Conservation (phyloP, 2,329 filamentous ascomycete genomes). For the Fusarium sp. region DNA sequence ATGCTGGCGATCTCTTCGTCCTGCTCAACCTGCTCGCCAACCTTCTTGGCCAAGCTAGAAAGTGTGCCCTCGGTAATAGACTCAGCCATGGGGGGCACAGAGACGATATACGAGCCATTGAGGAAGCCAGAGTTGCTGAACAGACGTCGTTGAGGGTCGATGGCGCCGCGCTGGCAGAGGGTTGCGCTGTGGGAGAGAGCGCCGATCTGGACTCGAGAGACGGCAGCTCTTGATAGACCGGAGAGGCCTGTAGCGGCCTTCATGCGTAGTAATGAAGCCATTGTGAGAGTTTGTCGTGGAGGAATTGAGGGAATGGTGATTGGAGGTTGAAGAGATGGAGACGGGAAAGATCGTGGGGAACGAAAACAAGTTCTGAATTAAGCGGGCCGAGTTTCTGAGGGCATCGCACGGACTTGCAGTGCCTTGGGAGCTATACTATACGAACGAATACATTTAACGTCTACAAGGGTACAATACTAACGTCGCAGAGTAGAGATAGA, state of each 20-base stretch:
- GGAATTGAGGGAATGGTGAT: background rate
- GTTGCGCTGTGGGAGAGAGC: slow-evolving; percentile 35
- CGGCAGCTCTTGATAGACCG: slow-evolving; percentile 30
- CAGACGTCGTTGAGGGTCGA: slow-evolving; percentile 40
- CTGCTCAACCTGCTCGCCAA: slow-evolving; percentile 47
- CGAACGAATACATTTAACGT: background rate
- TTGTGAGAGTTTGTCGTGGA: slow-evolving; percentile 14
- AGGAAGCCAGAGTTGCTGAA: slow-evolving; percentile 36
- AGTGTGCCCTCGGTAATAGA: slow-evolving; percentile 50
- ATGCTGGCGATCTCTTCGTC: slow-evolving; percentile 50
- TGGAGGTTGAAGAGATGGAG: background rate
- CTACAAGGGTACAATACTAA: background rate
- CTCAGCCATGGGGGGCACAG: slow-evolving; percentile 49
- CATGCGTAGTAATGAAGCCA: slow-evolving; percentile 42
- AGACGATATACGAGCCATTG: slow-evolving; percentile 43
- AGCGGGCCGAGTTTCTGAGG: slow-evolving; percentile 34
- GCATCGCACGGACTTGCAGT: slow-evolving; percentile 38
- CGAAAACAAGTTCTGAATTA: slow-evolving; percentile 34
- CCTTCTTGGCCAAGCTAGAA: slow-evolving; percentile 43
- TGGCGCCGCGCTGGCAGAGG: slow-evolving; percentile 38
- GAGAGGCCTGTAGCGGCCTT: slow-evolving; percentile 39
- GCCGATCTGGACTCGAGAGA: slow-evolving; percentile 26
- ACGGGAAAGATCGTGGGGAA: slow-evolving; percentile 18
- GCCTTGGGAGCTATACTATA: slow-evolving; percentile 9
- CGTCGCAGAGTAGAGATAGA: background rate